Evolutionary conservation across 2,329 filamentous ascomycete species (phyloP).

Genomic region (Aspergillus piperis): DNA sequence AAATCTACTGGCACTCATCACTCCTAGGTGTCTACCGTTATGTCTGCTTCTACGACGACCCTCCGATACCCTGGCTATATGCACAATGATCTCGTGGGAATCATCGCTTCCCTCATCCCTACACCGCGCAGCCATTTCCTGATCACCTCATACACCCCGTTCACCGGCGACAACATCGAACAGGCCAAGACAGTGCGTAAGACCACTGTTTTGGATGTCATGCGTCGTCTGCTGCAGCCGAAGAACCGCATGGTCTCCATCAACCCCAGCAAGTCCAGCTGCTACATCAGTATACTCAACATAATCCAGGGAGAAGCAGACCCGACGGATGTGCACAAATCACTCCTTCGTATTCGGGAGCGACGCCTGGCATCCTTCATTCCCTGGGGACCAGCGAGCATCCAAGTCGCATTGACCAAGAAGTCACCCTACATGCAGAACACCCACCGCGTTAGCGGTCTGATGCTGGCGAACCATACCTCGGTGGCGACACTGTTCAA

Average conservation of each 20-base stretch:
- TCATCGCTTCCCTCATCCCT: slow-evolving; percentile 91
- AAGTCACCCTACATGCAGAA: slow-evolving; percentile 95
- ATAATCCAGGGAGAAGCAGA: slow-evolving; percentile 99
- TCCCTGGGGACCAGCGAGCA: slow-evolving; percentile 96
- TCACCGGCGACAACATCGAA: slow-evolving; percentile 93
- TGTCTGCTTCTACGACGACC: slow-evolving; percentile 97
- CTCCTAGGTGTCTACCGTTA: slow-evolving; percentile 80
- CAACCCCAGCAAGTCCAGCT: slow-evolving; percentile 91
- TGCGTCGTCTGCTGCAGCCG: slow-evolving; percentile 90
- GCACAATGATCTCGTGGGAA: slow-evolving; percentile 98
- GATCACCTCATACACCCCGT: slow-evolving; percentile 97
- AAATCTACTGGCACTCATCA: slow-evolving; percentile 5
- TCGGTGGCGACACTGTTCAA: slow-evolving; percentile 97
- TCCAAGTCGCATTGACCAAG: slow-evolving; percentile 95
- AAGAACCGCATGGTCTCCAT: slow-evolving; percentile 99
- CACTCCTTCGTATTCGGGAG: slow-evolving; percentile 90
- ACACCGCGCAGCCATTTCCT: slow-evolving; percentile 97
- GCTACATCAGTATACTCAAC: slow-evolving; percentile 98
- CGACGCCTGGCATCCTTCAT: slow-evolving; percentile 93
- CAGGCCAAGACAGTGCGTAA: slow-evolving; percentile 97
- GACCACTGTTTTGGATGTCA: slow-evolving; percentile 96
- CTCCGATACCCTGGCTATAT: slow-evolving; percentile 97
- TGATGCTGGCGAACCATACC: slow-evolving; percentile 98
- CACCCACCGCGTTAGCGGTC: slow-evolving; percentile 87
- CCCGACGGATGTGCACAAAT: slow-evolving; percentile 97